Percentiles rank a stretch among this genome's conserved stretches.
Evolutionary conservation across 2,329 filamentous ascomycete genomes (phyloP).

Genomic region (Escovopsis sp.): DNA sequence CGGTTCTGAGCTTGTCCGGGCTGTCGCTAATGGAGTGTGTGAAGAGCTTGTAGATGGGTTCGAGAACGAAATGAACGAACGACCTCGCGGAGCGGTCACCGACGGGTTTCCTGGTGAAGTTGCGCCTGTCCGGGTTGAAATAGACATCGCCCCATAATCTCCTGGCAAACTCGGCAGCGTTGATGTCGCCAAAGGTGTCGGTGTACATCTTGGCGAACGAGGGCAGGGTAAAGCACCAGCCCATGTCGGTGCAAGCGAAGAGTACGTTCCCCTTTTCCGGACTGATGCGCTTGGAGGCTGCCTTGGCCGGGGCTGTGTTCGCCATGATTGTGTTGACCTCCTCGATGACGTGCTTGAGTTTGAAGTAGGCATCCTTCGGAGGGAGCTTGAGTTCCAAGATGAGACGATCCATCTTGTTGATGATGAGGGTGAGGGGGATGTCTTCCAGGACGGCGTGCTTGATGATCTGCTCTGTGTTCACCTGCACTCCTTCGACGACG

Average conservation of each 20-base stretch:
- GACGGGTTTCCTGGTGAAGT: slow-evolving; percentile 74
- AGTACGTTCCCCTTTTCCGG: slow-evolving; percentile 98
- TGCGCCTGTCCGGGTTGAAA: slow-evolving; percentile 80
- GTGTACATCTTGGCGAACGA: slow-evolving; percentile 97
- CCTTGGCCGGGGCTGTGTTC: slow-evolving; percentile 65
- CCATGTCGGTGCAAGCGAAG: slow-evolving; percentile 84
- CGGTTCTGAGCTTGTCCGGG: slow-evolving; percentile 67
- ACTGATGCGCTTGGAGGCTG: slow-evolving; percentile 67
- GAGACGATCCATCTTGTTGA: slow-evolving; percentile 95
- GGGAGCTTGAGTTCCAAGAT: slow-evolving; percentile 90
- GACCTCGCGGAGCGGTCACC: slow-evolving; percentile 71
- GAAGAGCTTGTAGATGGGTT: slow-evolving; percentile 96
- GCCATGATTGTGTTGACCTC: slow-evolving; percentile 95
- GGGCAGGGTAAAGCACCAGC: slow-evolving; percentile 89
- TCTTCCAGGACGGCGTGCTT: slow-evolving; percentile 86
- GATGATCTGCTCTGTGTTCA: slow-evolving; percentile 94
- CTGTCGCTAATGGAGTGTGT: slow-evolving; percentile 88
- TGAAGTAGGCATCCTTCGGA: slow-evolving; percentile 94
- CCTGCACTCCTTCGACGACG: slow-evolving; percentile 96
- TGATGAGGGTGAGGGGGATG: slow-evolving; percentile 71
- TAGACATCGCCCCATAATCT: slow-evolving; percentile 94
- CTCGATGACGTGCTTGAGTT: slow-evolving; percentile 95
- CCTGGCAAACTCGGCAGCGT: slow-evolving; percentile 66
- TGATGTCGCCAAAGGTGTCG: slow-evolving; percentile 69
- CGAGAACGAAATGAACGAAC: slow-evolving; percentile 88